phyloP scores from a whole-genome alignment of 2,329 filamentous ascomycete genomes.

The Fusarium illudens region DNA sequence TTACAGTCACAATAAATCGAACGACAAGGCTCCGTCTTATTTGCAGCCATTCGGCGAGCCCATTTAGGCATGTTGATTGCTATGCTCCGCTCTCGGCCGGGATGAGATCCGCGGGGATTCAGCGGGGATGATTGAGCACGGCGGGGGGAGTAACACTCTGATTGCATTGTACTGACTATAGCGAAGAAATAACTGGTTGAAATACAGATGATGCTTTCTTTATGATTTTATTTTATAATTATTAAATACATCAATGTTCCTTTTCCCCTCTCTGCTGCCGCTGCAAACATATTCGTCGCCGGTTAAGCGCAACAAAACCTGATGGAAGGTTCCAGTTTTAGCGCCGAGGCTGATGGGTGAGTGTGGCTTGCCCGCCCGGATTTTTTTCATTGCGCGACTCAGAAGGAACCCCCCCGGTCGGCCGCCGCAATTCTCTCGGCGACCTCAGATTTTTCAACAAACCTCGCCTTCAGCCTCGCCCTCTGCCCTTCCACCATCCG shows the following conservation, averaged over 20 bases:
- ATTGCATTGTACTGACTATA: not conserved
- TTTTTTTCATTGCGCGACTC: constrained; percentile 21
- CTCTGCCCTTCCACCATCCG: constrained; percentile 4
- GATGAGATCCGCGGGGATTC: constrained; percentile 12
- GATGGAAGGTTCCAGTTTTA: constrained; percentile 23
- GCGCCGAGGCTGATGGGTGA: constrained; percentile 14
- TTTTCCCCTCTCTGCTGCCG: not conserved
- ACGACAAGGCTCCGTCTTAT: not conserved
- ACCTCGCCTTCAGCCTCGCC: constrained; percentile 20
- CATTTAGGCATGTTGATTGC: constrained; percentile 27
- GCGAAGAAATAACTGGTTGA: not conserved
- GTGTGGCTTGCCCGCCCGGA: not conserved
- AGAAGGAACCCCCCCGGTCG: constrained; percentile 7
- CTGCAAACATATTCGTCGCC: not conserved
- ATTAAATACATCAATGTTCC: not conserved
- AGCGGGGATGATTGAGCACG: not conserved
- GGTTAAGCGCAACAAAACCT: not conserved
- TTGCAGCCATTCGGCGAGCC: constrained; percentile 34
- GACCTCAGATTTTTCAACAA: constrained; percentile 36
- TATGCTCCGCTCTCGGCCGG: constrained; percentile 19
- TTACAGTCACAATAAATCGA: not conserved
- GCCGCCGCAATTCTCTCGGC: constrained; percentile 15
- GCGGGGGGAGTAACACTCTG: not conserved
- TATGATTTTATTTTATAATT: not conserved
- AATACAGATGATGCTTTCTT: not conserved